Percentiles rank a stretch among this genome's conserved stretches.
Conservation (phyloP, 306 rosid genomes). For the Vigna radiata region DNA sequence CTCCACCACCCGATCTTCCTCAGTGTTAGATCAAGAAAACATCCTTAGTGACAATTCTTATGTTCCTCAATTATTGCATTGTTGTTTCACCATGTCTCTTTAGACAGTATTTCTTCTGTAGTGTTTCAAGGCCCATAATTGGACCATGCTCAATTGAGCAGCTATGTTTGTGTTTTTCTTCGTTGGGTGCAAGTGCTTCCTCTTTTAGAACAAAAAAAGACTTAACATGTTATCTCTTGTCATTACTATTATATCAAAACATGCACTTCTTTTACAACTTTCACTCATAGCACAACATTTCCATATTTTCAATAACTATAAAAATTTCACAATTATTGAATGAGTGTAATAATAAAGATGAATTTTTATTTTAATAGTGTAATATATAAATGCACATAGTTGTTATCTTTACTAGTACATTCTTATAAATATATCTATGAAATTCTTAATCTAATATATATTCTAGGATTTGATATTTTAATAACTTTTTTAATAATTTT, state of each 20-base stretch:
- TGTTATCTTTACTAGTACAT: too few species aligned
- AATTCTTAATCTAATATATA: too few species aligned
- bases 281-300: neutral
- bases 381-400: too few species aligned
- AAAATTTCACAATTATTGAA: too few species aligned
- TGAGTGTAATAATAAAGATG: too few species aligned
- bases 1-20: slow-evolving; percentile 94
- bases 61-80: slow-evolving; percentile 31
- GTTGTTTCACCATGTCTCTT: slow-evolving; percentile 18
- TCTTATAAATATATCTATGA: too few species aligned
- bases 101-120: slow-evolving; percentile 34
- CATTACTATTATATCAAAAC: neutral
- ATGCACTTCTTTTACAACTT: slow-evolving; percentile 3
- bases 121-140: slow-evolving; percentile 44
- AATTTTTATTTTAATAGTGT: too few species aligned
- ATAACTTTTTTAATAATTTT: too few species aligned
- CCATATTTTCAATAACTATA: neutral
- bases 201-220: too few species aligned
- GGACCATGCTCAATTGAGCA: slow-evolving; percentile 43
- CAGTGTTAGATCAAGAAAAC: slow-evolving; percentile 60
- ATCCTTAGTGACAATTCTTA: slow-evolving; percentile 36
- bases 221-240: slow-evolving; percentile 35
- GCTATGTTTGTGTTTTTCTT: slow-evolving; percentile 40
- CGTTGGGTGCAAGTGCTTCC: too few species aligned
- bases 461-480: too few species aligned